Evolutionary conservation across 2,329 filamentous ascomycete genomes (phyloP).

Genomic region (Septoria petroselini): DNA sequence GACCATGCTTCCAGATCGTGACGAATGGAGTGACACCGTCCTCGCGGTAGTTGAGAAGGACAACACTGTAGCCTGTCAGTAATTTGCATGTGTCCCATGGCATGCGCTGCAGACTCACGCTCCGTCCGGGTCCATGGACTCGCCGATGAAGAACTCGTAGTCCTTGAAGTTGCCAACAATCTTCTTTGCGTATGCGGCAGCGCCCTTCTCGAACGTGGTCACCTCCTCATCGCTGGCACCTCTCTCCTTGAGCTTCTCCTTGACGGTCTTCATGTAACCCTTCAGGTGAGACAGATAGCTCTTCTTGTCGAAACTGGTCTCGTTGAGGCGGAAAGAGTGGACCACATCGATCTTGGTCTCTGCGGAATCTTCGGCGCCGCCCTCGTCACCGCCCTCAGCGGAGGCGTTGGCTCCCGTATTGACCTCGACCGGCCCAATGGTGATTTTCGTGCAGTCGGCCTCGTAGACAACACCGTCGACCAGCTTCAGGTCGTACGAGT

Average conservation of each 20-base stretch:
- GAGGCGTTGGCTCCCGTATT: conserved; percentile 96
- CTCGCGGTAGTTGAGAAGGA: conserved; percentile 96
- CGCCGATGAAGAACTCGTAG: conserved; percentile 90
- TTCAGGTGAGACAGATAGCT: conserved; percentile 79
- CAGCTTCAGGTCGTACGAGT: conserved; percentile 82
- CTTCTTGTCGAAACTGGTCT: conserved; percentile 83
- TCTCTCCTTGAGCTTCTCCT: conserved; percentile 63
- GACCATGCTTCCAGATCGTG: conserved; percentile 91
- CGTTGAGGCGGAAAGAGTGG: conserved; percentile 83
- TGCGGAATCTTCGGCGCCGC: conserved; percentile 65
- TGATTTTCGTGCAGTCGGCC: conserved; percentile 88
- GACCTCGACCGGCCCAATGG: conserved; percentile 64
- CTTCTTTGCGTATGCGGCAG: conserved; percentile 74
- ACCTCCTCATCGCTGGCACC: conserved; percentile 63
- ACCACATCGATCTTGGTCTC: conserved; percentile 89
- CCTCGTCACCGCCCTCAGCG: conserved; percentile 72
- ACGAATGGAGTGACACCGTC: conserved; percentile 89
- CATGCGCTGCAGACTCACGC: conserved; percentile 63
- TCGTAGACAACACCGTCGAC: conserved; percentile 80
- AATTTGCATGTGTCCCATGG: neutral
- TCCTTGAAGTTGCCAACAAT: conserved; percentile 86
- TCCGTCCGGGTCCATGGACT: conserved; percentile 88
- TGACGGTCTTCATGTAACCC: conserved; percentile 91
- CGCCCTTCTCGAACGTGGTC: conserved; percentile 75
- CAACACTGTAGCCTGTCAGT: conserved; percentile 57